Evolutionary conservation across 2,329 filamentous ascomycete genomes (phyloP), one percentile per base, ranked within the genome.

Genomic region (Lecanicillium sp.): DNA sequence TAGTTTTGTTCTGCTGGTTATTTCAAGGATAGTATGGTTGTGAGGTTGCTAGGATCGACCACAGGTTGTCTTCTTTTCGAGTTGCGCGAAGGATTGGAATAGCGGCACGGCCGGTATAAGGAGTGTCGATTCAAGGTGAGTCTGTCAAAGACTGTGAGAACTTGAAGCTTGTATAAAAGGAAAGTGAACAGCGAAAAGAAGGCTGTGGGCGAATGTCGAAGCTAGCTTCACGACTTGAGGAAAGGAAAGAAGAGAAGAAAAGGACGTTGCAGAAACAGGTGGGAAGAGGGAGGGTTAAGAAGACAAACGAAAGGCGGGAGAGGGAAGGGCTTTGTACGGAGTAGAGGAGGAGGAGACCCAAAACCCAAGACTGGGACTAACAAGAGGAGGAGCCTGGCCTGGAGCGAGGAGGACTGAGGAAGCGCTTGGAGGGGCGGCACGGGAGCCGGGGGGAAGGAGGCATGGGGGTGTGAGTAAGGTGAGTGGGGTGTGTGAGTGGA

Each of bases 141-240:
- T 75, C 73, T 77, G 58, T 77, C 73, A 75, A 77, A 76, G 73
- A 75, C 68, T 66, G 70, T n/a, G n/a, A n/a, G n/a, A n/a, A 26
- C 43, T 29, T 30, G n/a, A 14, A 12, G 8, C 20, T 33, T 26
- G 6, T 23, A 17, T 4, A 38, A 47, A 47, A 47, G 44, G 44
- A 47, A 50, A 29, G 23, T 62, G 60, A 66, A 66, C 44, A 53
- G 62, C 52, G 63, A 58, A 63, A 62, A 68, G 64, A 66, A 67
- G n/a, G 44, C 44, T 47, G 44, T 40, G 26, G 23, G 5, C 21
- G 35, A 59, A 54, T 60, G 63, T 57, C 51, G 59, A 59, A 55
- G 57, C 55, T 60, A 55, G 36, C 36, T 46, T 56, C 20, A 47
- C 45, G 51, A 49, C 44, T 23, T 48, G 42, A 51, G 47, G 36